A percentile compares a stretch with the other conserved stretches of the same genome.
These are phyloP conservation scores for Pyrenophora teres DNA, from an alignment of 2,329 filamentous ascomycete genomes.

Conservation along the genomic window DNA sequence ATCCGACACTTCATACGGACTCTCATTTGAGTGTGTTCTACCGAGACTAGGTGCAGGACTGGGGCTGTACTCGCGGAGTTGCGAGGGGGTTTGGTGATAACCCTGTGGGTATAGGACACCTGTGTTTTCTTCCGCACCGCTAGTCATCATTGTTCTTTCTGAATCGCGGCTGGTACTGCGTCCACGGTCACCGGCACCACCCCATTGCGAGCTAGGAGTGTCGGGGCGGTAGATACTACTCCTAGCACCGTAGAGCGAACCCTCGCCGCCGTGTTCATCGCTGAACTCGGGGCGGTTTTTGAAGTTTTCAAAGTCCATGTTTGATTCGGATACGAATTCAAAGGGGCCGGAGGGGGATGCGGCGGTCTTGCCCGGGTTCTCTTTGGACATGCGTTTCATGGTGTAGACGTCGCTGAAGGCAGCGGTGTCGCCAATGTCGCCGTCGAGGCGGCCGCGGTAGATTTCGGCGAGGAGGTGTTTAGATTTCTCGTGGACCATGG, in stretches of 20 bases:
- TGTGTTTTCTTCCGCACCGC: conserved; percentile 26
- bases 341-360: conserved; percentile 62
- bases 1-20: conserved; percentile 32
- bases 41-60: conserved; percentile 35
- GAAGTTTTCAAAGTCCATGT: conserved; percentile 89
- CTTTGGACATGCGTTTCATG: conserved; percentile 75
- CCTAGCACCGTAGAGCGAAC: conserved; percentile 64
- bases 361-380: conserved; percentile 60
- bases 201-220: conserved; percentile 57
- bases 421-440: conserved; percentile 59
- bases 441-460: conserved; percentile 80
- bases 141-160: conserved; percentile 24
- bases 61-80: conserved; percentile 51
- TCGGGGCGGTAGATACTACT: conserved; percentile 63
- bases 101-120: conserved; percentile 53
- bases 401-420: conserved; percentile 83
- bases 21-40: conserved; percentile 28
- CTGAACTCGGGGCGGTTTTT: conserved; percentile 89
- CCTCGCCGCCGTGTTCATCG: conserved; percentile 79
- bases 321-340: conserved; percentile 83
- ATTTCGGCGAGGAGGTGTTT: conserved; percentile 84
- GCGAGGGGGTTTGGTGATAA: conserved; percentile 53
- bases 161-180: conserved; percentile 34
- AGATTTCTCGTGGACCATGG: conserved; percentile 92
- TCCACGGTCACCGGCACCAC: conserved; percentile 20